phyloP scores from a whole-genome alignment of 768 basidiomycete species.

The Imleria badia region DNA sequence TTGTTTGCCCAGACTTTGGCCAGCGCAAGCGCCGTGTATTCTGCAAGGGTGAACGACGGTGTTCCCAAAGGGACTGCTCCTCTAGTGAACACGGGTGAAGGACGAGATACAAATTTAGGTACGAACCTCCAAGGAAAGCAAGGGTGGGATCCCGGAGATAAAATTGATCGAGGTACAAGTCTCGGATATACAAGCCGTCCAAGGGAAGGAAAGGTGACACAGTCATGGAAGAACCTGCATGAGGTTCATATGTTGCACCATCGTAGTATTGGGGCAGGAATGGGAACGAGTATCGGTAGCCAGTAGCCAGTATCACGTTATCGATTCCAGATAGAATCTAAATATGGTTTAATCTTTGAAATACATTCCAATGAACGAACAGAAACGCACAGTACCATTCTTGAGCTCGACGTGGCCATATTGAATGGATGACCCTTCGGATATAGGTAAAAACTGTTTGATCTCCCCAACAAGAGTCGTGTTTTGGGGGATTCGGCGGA shows the following conservation, averaged over 20 bases:
- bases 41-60: background rate
- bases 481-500: slow-evolving; percentile 7
- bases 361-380: too few species aligned
- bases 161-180: slow-evolving; percentile 13
- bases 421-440: slow-evolving; percentile 4
- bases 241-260: too few species aligned
- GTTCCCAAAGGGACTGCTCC: background rate
- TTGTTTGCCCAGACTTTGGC: too few species aligned
- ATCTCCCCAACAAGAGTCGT: slow-evolving; percentile 13
- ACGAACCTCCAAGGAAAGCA: slow-evolving; percentile 6
- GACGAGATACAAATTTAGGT: too few species aligned
- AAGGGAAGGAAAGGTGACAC: slow-evolving; percentile 7
- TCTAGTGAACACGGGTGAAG: background rate
- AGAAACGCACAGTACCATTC: slow-evolving; percentile 9
- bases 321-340: slow-evolving; percentile 15
- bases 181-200: slow-evolving; percentile 8
- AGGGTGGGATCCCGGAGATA: slow-evolving; percentile 14
- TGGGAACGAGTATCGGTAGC: too few species aligned
- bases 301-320: slow-evolving; percentile 11
- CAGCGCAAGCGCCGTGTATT: slow-evolving; percentile 8
- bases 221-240: background rate
- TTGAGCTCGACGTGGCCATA: slow-evolving; percentile 13
- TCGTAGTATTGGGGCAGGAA: too few species aligned
- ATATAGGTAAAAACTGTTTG: slow-evolving; percentile 5
- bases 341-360: too few species aligned